Evolutionary conservation across 352 stramenopile species (phyloP).

Genomic region (Phytophthora fragariaefolia): DNA sequence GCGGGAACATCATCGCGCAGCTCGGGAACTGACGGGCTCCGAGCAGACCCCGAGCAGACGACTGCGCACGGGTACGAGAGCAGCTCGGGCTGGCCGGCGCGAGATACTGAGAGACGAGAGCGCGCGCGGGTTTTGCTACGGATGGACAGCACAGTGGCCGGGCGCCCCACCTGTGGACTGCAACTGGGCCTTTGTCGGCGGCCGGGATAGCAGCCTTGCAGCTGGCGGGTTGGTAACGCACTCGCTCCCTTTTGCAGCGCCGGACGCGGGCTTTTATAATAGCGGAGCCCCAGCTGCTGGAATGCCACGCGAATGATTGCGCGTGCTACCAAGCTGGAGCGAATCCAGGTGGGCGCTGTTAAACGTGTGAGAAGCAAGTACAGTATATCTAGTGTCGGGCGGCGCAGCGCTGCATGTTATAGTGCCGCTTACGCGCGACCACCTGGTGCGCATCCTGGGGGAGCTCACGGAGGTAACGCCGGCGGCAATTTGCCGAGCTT

Average conservation of each 20-base stretch:
- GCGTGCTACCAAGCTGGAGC: background rate
- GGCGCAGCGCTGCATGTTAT: background rate
- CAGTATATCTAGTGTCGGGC: no score
- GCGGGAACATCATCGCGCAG: conserved; percentile 55
- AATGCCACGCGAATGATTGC: background rate
- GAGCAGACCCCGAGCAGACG: conserved; percentile 15
- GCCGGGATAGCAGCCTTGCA: conserved; percentile 24
- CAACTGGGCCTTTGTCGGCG: no score
- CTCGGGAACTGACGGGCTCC: conserved; percentile 13
- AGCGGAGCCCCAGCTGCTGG: background rate
- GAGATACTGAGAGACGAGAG: background rate
- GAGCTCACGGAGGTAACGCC: conserved; percentile 21
- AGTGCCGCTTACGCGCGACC: conserved; percentile 3
- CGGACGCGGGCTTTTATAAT: background rate
- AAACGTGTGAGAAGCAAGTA: background rate
- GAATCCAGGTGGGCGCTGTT: background rate
- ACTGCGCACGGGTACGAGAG: background rate
- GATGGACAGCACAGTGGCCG: conserved; percentile 7
- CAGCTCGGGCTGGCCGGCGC: background rate
- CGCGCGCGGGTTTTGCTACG: no score
- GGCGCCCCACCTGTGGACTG: background rate
- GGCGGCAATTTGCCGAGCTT: background rate
- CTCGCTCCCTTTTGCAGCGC: conserved; percentile 4
- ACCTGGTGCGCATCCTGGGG: conserved; percentile 19
- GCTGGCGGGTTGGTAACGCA: conserved; percentile 10